A percentile compares a stretch with the other conserved stretches of the same genome.
phyloP scores from a whole-genome alignment of 768 basidiomycete species.

The Panellus pusillus region DNA sequence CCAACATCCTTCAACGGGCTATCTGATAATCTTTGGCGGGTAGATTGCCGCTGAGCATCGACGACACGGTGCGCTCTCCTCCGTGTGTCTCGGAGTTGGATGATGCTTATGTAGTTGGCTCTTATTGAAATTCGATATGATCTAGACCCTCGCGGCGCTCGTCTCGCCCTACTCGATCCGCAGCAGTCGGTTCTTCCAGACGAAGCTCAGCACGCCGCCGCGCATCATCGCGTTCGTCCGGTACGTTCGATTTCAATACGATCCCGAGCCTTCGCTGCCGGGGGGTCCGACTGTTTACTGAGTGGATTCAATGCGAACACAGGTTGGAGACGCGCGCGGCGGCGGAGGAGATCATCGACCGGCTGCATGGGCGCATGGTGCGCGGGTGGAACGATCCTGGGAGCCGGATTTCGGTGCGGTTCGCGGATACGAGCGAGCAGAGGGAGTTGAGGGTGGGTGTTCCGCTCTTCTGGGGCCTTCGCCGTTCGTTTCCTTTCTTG shows the following conservation, averaged over 20 bases:
- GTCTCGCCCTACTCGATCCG: slow-evolving; percentile 72
- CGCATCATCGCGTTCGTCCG: slow-evolving; percentile 82
- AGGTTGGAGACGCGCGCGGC: slow-evolving; percentile 72
- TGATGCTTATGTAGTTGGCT: too few species aligned
- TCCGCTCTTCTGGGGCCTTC: background rate
- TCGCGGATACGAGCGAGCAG: slow-evolving; percentile 78
- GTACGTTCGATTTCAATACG: slow-evolving; percentile 43
- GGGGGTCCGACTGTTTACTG: too few species aligned
- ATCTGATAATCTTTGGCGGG: slow-evolving; percentile 6
- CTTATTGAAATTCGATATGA: too few species aligned
- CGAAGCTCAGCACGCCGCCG: slow-evolving; percentile 71
- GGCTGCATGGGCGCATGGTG: slow-evolving; percentile 78
- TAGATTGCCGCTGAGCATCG: slow-evolving; percentile 69
- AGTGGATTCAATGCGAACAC: too few species aligned
- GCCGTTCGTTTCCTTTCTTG: background rate
- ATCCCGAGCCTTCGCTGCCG: too few species aligned
- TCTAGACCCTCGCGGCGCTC: slow-evolving; percentile 60
- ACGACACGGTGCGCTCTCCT: slow-evolving; percentile 52
- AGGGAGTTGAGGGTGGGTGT: slow-evolving; percentile 67
- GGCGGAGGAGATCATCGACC: slow-evolving; percentile 76
- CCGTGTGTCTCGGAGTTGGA: too few species aligned
- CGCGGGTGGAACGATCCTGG: slow-evolving; percentile 77
- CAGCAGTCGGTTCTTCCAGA: slow-evolving; percentile 79
- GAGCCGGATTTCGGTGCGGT: slow-evolving; percentile 75
- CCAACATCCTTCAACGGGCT: background rate